Evolutionary conservation across 169 alveolate species (phyloP), one percentile per base, ranked within the genome.

Genomic region (Fabrea salina): DNA sequence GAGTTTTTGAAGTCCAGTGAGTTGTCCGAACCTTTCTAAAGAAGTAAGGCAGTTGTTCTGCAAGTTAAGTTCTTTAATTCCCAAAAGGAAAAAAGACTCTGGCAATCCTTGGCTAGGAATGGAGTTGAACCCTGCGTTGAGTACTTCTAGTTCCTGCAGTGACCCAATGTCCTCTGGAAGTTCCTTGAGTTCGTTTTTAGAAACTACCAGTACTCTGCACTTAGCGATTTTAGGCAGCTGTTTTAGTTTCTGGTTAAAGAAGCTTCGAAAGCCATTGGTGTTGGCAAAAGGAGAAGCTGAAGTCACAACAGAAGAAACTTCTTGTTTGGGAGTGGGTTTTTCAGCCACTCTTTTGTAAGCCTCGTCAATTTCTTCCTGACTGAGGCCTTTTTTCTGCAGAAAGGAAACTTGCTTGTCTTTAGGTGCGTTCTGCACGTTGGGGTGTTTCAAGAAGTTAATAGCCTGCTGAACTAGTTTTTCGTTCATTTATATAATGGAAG

Each of bases 331-430:
- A 40, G 19, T 44, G 3, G 32, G 8, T 19, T 11, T 37, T 19
- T 16, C 11, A 13, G 40, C 78, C 1, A 68, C 64, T 39, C 78
- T 68, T 68, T 68, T 68, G 35, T n/a, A 68, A 22, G 78, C 78
- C 44, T 68, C 78, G 8, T 13, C 41, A 19, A 68, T 68, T 1
- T 68, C 78, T 27, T 40, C 78, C 19, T 68, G 64, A 44, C 2
- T 68, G 41, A 68, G 39, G 8, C 78, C 78, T 43, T 68, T 68
- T 19, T n/a, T 32, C 41, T 68, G 40, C 30, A 68, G 67, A 30
- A 68, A 68, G 8, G 19, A 35, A 40, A 68, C 35, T 19, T 19
- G 61, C 44, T 68, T 68, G 1, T 47, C 61, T 43, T 68, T 68
- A 16, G 16, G 44, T n/a, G 78, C 30, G 2, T 25, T 13, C 4